Evolutionary conservation across 2,329 filamentous ascomycete species (phyloP).

Genomic region (Sphaerulina vaccinii): DNA sequence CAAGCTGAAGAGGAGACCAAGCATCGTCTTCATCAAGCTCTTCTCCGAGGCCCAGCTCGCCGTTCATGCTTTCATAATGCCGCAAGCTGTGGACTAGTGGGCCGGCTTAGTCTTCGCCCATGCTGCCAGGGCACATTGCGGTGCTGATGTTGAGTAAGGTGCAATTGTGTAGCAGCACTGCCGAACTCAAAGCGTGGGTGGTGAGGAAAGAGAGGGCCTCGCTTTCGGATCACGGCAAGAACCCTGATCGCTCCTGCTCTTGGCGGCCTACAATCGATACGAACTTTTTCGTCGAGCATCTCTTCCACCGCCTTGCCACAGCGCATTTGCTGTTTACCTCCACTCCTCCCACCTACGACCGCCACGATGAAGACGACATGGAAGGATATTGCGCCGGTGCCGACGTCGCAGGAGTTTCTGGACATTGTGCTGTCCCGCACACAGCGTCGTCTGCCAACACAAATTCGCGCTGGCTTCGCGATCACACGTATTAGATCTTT

Average conservation of each 20-base stretch:
- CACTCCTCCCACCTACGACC: constrained; percentile 8
- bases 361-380: constrained; percentile 58
- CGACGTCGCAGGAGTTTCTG: constrained; percentile 90
- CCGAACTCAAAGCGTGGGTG: too few species aligned
- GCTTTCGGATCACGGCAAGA: neutral
- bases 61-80: too few species aligned
- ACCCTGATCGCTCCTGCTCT: neutral
- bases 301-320: constrained; percentile 9
- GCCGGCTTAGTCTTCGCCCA: too few species aligned
- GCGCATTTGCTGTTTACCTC: neutral
- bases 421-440: constrained; percentile 95
- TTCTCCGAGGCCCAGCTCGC: too few species aligned
- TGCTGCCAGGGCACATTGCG: too few species aligned
- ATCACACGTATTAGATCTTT: constrained; percentile 92
- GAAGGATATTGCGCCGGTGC: constrained; percentile 56
- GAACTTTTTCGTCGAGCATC: neutral
- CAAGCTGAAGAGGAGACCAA: constrained; percentile 25
- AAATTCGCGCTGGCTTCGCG: constrained; percentile 94
- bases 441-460: constrained; percentile 87
- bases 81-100: too few species aligned
- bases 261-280: neutral
- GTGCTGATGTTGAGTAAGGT: too few species aligned
- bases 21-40: constrained; percentile 20
- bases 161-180: too few species aligned
- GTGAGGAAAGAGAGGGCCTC: neutral